Evolutionary conservation across 1,139 yeast species (phyloP).

Genomic region (Tardiomyces digboiensis): DNA sequence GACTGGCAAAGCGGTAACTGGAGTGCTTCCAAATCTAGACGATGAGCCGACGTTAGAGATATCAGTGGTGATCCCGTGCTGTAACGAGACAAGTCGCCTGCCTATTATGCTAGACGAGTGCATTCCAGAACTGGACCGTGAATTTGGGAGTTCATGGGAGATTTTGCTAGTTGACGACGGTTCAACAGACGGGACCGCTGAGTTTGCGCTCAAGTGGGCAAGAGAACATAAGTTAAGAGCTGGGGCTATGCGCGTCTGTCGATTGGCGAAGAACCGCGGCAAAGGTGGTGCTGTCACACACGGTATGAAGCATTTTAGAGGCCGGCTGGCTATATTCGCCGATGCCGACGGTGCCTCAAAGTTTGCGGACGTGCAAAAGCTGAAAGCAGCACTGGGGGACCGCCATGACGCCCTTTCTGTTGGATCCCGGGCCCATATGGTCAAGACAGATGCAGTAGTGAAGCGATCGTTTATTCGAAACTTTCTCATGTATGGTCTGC

Average conservation of each 20-base stretch:
- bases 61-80: slow-evolving; percentile 85
- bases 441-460: slow-evolving; percentile 91
- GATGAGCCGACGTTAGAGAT: slow-evolving; percentile 32
- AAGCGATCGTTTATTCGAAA: slow-evolving; percentile 83
- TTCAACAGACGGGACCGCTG: slow-evolving; percentile 69
- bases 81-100: slow-evolving; percentile 71
- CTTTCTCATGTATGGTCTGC: slow-evolving; percentile 88
- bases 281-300: slow-evolving; percentile 98
- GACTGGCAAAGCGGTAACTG: slow-evolving; percentile 29
- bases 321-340: slow-evolving; percentile 72
- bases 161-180: slow-evolving; percentile 89
- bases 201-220: slow-evolving; percentile 64
- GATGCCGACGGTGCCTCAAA: slow-evolving; percentile 97
- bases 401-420: slow-evolving; percentile 42
- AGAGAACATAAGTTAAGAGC: slow-evolving; percentile 40
- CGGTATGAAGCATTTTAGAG: slow-evolving; percentile 72
- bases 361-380: slow-evolving; percentile 56
- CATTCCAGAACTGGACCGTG: slow-evolving; percentile 40
- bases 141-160: slow-evolving; percentile 44
- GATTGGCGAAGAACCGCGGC: slow-evolving; percentile 69
- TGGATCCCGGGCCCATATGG: slow-evolving; percentile 97
- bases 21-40: slow-evolving; percentile 27
- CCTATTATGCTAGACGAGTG: slow-evolving; percentile 73
- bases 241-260: slow-evolving; percentile 58
- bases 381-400: slow-evolving; percentile 36